Evolutionary conservation across 805 yeast species (phyloP), one percentile per base, ranked within the genome.

Genomic region (Diddensiella santjacobensis): DNA sequence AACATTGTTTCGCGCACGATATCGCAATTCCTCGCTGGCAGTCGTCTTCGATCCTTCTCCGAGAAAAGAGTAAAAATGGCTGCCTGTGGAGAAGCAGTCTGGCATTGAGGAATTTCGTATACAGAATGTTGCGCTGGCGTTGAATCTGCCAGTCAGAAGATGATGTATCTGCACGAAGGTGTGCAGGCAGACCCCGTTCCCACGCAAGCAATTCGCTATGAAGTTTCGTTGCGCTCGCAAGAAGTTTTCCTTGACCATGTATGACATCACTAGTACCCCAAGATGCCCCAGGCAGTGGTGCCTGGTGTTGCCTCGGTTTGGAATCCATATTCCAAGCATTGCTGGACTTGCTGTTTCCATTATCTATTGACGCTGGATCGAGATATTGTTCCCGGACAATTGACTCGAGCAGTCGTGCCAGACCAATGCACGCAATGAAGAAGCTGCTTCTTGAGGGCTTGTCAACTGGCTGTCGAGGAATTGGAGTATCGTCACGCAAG

Each of bases 401-500:
- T 8, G 26, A 18, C 15, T 38, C 42, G 10, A 38, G 42, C 15
- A 38, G 26, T 22, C 42, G 10, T 11, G 42, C 42, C 24, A 38
- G 24, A 10, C 42, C 42, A 15, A 38, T 38, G 15, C 42, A 38
- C 13, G 42, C 42, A 8, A 38, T 38, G 24, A 38, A 38, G 18
- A 38, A 38, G 15, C 42, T 38, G 42, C 42, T 38, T 38, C 18
- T 38, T 8, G 42, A 38, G 10, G 42, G 42, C 26, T 38, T 38
- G 13, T 20, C 42, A 6, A 5, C 42, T 17, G 42, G 42, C 26
- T 38, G 42, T 10, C 42, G 22, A 10, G 42, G 42, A 17, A 5
- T 38, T 22, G 42, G 26, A 38, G 26, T 38, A 17, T 38, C 42
- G 24, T 38, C 42, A 38, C 42, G 26, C 6, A 61, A 53, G 40